phyloP scores from a whole-genome alignment of 2,329 filamentous ascomycete genomes.

The Neocucurbitaria cava region DNA sequence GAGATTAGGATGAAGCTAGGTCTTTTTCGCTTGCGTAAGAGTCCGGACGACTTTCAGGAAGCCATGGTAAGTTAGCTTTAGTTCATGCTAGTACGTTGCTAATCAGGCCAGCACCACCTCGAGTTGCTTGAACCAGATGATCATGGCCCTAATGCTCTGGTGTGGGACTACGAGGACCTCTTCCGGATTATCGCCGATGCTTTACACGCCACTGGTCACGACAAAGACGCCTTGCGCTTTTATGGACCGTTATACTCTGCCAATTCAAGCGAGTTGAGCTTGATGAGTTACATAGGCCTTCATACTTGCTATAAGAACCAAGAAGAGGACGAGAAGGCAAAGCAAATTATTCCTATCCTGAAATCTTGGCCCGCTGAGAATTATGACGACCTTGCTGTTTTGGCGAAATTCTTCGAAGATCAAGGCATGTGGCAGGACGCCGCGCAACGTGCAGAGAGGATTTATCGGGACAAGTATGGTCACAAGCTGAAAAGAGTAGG shows the following conservation, averaged over 20 bases:
- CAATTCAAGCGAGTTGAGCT: constrained; percentile 28
- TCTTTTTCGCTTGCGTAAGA: constrained; percentile 77
- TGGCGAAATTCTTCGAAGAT: constrained; percentile 83
- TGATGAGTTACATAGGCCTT: constrained; percentile 45
- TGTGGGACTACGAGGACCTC: constrained; percentile 77
- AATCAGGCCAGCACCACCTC: constrained; percentile 53
- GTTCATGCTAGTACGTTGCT: constrained; percentile 52
- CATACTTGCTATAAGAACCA: constrained; percentile 71
- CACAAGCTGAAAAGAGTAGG: constrained; percentile 54
- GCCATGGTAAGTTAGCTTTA: constrained; percentile 71
- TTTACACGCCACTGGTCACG: constrained; percentile 59
- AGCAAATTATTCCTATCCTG: constrained; percentile 77
- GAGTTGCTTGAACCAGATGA: constrained; percentile 73
- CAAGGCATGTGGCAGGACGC: constrained; percentile 67
- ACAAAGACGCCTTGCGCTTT: constrained; percentile 65
- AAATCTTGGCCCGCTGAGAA: constrained; percentile 74
- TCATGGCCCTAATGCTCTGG: constrained; percentile 55
- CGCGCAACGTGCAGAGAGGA: constrained; percentile 64
- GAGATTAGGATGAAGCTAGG: constrained; percentile 87
- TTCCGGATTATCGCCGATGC: constrained; percentile 73
- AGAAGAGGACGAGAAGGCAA: constrained; percentile 71
- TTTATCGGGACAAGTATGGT: constrained; percentile 69
- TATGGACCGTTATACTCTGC: constrained; percentile 57
- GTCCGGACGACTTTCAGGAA: constrained; percentile 68
- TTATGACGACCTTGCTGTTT: constrained; percentile 77